These are phyloP conservation scores for Eremochloa ophiuroides DNA, from an alignment of 176 grass and related monocot species.

Conservation along the genomic window DNA sequence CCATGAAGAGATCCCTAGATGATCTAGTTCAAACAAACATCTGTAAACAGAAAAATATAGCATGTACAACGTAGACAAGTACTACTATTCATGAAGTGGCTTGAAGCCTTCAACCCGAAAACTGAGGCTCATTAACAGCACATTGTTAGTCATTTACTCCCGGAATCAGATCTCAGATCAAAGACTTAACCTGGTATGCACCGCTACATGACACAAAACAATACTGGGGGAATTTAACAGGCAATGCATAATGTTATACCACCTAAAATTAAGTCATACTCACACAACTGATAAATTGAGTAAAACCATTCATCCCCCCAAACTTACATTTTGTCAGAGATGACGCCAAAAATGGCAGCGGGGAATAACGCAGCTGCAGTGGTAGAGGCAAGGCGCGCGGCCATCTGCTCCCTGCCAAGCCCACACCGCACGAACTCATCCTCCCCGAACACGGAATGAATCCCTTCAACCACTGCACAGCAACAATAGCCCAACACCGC, in stretches of 20 bases:
- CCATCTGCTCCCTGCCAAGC: slow-evolving; percentile 64
- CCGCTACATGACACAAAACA: neutral
- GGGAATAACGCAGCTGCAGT: slow-evolving; percentile 42
- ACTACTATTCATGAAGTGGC: neutral
- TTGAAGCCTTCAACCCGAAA: neutral
- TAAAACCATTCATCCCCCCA: neutral
- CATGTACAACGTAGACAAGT: too few relatives aligned
- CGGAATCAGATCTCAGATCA: neutral
- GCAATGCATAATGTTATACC: neutral
- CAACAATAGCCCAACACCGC: slow-evolving; percentile 8
- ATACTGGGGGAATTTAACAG: neutral
- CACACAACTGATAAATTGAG: neutral
- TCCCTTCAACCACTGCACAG: slow-evolving; percentile 58
- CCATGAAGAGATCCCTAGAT: too few relatives aligned
- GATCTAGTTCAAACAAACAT: neutral
- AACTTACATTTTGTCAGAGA: slow-evolving; percentile 78
- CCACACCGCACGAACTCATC: slow-evolving; percentile 59
- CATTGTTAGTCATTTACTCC: neutral
- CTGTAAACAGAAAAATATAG: neutral
- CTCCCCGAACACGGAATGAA: slow-evolving; percentile 78
- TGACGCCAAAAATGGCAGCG: slow-evolving; percentile 57
- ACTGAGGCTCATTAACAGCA: neutral
- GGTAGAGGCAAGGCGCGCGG: slow-evolving; percentile 37
- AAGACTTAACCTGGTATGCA: neutral
- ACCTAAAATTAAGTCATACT: neutral